A percentile compares a stretch with the other conserved stretches of the same genome.
Evolutionary conservation across 768 basidiomycete genomes (phyloP).

Genomic region (Tricholoma saponaceum): DNA sequence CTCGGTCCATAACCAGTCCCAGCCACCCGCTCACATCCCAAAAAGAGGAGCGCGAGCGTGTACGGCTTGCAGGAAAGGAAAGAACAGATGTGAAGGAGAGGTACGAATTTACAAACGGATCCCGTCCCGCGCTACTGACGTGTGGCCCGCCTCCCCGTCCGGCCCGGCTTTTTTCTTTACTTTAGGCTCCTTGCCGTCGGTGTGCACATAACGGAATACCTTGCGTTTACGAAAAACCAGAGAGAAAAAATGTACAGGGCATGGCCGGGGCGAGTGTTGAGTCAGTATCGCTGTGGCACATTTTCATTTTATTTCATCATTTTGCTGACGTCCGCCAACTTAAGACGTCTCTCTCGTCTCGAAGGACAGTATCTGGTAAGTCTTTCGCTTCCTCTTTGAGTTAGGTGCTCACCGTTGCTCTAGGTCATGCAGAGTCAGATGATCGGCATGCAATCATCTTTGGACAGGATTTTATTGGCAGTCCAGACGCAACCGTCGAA

Average conservation of each 20-base stretch:
- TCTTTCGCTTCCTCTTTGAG: conserved; percentile 3
- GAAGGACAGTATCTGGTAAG: conserved; percentile 82
- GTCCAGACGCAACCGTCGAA: conserved; percentile 44
- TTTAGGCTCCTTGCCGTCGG: conserved; percentile 84
- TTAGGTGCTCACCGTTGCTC: neutral
- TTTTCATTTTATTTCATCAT: neutral
- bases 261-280: conserved; percentile 67
- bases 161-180: conserved; percentile 55
- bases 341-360: conserved; percentile 75
- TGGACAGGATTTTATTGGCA: conserved; percentile 76
- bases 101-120: conserved; percentile 42
- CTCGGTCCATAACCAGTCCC: conserved; percentile 27
- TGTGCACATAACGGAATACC: conserved; percentile 78
- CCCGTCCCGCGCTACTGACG: conserved; percentile 47
- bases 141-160: conserved; percentile 69
- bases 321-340: conserved; percentile 1
- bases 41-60: conserved; percentile 90
- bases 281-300: conserved; percentile 37
- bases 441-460: conserved; percentile 89
- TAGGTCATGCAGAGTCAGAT: conserved; percentile 92
- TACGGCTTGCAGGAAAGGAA: conserved; percentile 85
- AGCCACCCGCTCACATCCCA: conserved; percentile 60
- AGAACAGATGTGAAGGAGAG: conserved; percentile 93
- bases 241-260: conserved; percentile 70
- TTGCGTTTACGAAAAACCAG: conserved; percentile 89